phyloP scores from a whole-genome alignment of 2,329 filamentous ascomycete species.

The Colletotrichum tropicale region DNA sequence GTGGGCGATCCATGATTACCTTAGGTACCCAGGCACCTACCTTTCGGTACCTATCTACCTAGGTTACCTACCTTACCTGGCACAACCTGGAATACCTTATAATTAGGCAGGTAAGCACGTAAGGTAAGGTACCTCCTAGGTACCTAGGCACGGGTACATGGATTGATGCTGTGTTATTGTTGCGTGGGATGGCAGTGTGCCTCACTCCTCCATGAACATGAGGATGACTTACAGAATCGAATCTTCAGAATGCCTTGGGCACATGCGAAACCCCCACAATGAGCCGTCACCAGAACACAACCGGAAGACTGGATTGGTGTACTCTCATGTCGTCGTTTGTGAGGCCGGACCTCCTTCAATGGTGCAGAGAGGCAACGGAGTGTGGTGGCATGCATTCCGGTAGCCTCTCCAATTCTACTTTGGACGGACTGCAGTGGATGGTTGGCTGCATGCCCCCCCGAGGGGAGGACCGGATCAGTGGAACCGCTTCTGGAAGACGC shows the following conservation, averaged over 20 bases:
- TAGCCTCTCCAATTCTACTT: neutral
- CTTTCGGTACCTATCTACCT: neutral
- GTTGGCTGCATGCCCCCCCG: slow-evolving; percentile 7
- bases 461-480: slow-evolving; percentile 4
- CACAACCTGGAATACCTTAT: neutral
- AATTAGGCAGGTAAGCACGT: neutral
- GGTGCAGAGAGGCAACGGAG: neutral
- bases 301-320: neutral
- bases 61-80: neutral
- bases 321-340: neutral
- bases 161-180: neutral
- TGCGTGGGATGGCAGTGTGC: neutral
- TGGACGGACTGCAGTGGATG: neutral
- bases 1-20: neutral
- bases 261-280: neutral
- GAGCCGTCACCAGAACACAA: neutral
- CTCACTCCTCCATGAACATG: neutral
- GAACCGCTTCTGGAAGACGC: slow-evolving; percentile 1
- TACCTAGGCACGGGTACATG: neutral
- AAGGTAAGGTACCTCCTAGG: neutral
- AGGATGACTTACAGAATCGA: neutral
- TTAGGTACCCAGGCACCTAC: no score
- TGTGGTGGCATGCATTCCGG: slow-evolving; percentile 14
- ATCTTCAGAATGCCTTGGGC: neutral
- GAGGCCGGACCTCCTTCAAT: neutral